Base-by-base conservation (phyloP, 2,329 filamentous ascomycete species). In the Penicillium sp. region DNA sequence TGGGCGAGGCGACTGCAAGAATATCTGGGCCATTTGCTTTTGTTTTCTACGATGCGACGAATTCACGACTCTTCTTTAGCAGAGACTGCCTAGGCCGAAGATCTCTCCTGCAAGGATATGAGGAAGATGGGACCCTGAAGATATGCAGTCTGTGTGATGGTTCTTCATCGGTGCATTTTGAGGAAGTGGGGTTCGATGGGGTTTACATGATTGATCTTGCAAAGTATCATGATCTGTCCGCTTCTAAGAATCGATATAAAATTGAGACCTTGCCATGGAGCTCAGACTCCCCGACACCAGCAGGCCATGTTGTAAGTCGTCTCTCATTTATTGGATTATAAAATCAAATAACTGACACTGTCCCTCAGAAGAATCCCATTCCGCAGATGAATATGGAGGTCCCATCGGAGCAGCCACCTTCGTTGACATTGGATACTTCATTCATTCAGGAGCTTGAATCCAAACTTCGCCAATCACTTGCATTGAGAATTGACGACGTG, bases 11-110 rank as follows among this genome's bases (percentile, higher is more conserved):
- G 0, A 71, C 92, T 40, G 81, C 83, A 52, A 78, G 73, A 37
- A 83, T 93, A 25, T 83, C 87, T 55, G 94, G 94, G 0, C 93
- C 94, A 0, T 97, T 94, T 76, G 90, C 93, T 2, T 94, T 97
- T 73, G 83, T 93, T 6, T 97, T 88, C 72, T 89, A 88, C 66
- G 89, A 97, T 75, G 81, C 79, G 15, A 66, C 71, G 9, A 77
- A 82, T 51, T 78, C 77, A 9, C 82, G 81, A 41, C 61, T 97
- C 14, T 96, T 88, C 73, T 97, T 89, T 71, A 92, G 89, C 6
- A 84, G 94, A 61, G 94, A 99, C 72, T 89, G 89, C 55, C 81
- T 99, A 3, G 94, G 94, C 8, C 83, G 94, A 54, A 84, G 94
- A 47, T 97, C 94, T 14, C 77, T 99, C 33, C 79, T 97, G 42